A percentile compares a stretch with the other conserved stretches of the same genome.
These are phyloP conservation scores for Inosperma sp. DNA, from an alignment of 768 basidiomycete species.

Conservation along the genomic window DNA sequence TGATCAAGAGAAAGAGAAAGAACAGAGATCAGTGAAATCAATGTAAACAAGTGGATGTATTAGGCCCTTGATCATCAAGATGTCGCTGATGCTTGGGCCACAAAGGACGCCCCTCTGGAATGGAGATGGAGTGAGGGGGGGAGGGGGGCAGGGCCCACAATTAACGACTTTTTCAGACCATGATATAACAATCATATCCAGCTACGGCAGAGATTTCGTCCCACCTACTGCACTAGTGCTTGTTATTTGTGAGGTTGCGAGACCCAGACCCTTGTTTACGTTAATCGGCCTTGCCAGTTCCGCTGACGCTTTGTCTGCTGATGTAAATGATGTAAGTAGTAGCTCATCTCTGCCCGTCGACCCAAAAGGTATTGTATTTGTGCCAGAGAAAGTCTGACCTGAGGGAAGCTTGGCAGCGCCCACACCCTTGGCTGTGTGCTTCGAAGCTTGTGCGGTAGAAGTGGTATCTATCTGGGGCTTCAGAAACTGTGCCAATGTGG, in stretches of 20 bases:
- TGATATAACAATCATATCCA: constrained; percentile 16
- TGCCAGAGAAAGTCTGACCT: too few relatives aligned
- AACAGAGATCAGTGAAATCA: background rate
- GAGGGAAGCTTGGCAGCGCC: constrained; percentile 13
- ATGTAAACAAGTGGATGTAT: background rate
- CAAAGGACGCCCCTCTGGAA: constrained; percentile 16
- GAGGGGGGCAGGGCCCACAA: constrained; percentile 10
- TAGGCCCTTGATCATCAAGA: constrained; percentile 4
- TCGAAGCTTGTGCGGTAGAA: background rate
- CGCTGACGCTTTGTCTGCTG: too few relatives aligned
- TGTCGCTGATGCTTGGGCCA: background rate
- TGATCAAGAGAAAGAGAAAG: background rate
- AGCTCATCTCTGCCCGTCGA: too few relatives aligned
- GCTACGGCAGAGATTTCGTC: too few relatives aligned
- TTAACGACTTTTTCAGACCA: constrained; percentile 13
- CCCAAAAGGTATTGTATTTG: too few relatives aligned
- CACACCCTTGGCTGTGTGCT: background rate
- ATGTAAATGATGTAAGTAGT: too few relatives aligned
- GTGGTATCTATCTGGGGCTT: too few relatives aligned
- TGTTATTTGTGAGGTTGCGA: too few relatives aligned
- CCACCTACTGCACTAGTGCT: too few relatives aligned
- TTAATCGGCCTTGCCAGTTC: too few relatives aligned
- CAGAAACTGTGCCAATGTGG: too few relatives aligned
- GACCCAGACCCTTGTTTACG: too few relatives aligned
- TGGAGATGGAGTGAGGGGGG: constrained; percentile 10